Conservation (phyloP, 2,329 filamentous ascomycete genomes). For the Neonectria punicea region DNA sequence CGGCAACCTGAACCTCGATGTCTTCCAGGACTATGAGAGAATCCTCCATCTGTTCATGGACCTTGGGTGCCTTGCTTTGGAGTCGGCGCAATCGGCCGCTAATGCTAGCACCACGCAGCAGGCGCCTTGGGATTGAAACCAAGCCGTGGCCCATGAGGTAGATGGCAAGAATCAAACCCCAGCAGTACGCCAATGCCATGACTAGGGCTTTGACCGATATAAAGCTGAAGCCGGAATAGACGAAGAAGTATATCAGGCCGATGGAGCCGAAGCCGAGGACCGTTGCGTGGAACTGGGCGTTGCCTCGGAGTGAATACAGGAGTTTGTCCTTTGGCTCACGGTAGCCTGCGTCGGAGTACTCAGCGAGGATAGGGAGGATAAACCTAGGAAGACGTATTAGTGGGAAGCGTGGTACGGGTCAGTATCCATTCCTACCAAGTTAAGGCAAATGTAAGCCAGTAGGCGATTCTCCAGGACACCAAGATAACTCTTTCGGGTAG, state of each 20-base stretch:
- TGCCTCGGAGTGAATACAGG: conserved; percentile 85
- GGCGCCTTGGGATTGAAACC: conserved; percentile 84
- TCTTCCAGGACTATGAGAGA: conserved; percentile 82
- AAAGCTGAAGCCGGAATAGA: conserved; percentile 78
- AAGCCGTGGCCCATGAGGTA: conserved; percentile 98
- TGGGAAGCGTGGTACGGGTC: not conserved
- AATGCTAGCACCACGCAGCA: conserved; percentile 83
- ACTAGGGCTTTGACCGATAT: conserved; percentile 82
- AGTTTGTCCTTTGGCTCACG: conserved; percentile 84
- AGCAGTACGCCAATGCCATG: conserved; percentile 95
- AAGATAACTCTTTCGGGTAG: conserved; percentile 80
- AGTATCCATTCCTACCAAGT: conserved; percentile 75
- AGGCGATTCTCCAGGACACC: conserved; percentile 93
- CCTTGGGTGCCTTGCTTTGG: conserved; percentile 80
- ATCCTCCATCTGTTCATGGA: conserved; percentile 90
- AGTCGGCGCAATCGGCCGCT: conserved; percentile 78
- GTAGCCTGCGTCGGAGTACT: conserved; percentile 95
- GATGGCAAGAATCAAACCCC: conserved; percentile 90
- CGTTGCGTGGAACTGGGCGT: conserved; percentile 88
- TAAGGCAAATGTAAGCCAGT: conserved; percentile 95
- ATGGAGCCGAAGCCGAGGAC: conserved; percentile 75
- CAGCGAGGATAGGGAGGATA: conserved; percentile 90
- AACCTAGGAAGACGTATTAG: conserved; percentile 65
- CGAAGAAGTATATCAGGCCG: conserved; percentile 85
- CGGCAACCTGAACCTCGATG: conserved; percentile 81